A percentile compares a stretch with the other conserved stretches of the same genome.
These are phyloP conservation scores for Nemania sp. DNA, from an alignment of 2,329 filamentous ascomycete species.

Conservation along the genomic window DNA sequence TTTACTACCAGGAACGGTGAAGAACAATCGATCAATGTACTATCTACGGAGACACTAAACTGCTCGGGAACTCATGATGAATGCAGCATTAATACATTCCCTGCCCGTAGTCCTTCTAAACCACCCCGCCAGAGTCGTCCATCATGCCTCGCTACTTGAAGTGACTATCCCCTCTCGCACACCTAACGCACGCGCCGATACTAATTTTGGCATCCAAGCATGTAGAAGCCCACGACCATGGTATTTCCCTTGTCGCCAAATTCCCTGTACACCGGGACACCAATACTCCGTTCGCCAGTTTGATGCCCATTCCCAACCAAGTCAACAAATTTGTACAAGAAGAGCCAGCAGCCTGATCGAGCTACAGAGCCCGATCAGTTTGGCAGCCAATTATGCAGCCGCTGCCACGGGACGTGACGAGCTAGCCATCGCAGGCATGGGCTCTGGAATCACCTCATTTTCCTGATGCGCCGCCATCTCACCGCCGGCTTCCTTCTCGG, in stretches of 20 bases:
- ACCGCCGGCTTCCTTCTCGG: constrained; percentile 72
- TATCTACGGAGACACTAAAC: neutral
- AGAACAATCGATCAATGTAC: neutral
- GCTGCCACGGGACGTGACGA: constrained; percentile 38
- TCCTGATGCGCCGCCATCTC: constrained; percentile 60
- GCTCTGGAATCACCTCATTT: constrained; percentile 43
- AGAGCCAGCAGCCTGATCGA: constrained; percentile 32
- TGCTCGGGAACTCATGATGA: neutral
- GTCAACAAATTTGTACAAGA: constrained; percentile 42
- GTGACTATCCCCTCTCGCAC: constrained; percentile 9
- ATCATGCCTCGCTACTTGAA: constrained; percentile 13
- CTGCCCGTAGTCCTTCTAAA: constrained; percentile 17
- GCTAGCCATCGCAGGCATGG: constrained; percentile 41
- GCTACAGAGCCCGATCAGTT: constrained; percentile 20
- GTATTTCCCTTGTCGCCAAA: constrained; percentile 38
- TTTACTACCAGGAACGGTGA: neutral
- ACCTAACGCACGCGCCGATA: constrained; percentile 22
- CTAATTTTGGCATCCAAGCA: constrained; percentile 35
- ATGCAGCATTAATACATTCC: constrained; percentile 3
- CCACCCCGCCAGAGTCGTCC: constrained; percentile 17
- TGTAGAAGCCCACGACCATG: constrained; percentile 38
- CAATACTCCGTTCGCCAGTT: constrained; percentile 36
- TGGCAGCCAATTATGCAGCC: constrained; percentile 31
- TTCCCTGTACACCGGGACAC: constrained; percentile 31
- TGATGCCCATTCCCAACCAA: constrained; percentile 36